phyloP scores from a whole-genome alignment of 257 asterid genomes.

The Solanum gandarillasii region DNA sequence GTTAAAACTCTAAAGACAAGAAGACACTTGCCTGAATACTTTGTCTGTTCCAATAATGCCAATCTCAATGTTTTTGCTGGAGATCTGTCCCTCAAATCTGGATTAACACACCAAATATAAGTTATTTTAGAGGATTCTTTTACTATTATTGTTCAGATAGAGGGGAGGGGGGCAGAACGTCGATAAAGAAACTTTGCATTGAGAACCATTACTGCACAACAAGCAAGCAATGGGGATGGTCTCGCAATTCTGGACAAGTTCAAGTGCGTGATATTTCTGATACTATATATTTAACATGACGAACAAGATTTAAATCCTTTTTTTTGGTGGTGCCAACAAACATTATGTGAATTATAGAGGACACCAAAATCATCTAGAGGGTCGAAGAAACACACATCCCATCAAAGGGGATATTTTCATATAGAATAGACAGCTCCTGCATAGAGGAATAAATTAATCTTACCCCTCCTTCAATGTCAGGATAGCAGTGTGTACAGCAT shows the following conservation, averaged over 20 bases:
- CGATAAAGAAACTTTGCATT: not conserved
- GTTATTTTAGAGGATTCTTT: not conserved
- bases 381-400: not conserved
- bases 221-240: not conserved
- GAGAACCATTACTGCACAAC: not conserved
- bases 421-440: not conserved
- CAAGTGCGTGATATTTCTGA: not conserved
- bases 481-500: slow-evolving; percentile 98
- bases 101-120: not conserved
- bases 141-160: not conserved
- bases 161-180: not conserved
- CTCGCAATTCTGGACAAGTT: not conserved
- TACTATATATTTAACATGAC: not conserved
- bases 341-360: not conserved
- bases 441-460: slow-evolving; percentile 2
- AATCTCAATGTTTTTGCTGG: slow-evolving; percentile 93
- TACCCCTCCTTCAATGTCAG: slow-evolving; percentile 98
- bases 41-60: slow-evolving; percentile 88
- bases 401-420: not conserved
- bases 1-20: not conserved
- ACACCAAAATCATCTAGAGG: not conserved
- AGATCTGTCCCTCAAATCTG: slow-evolving; percentile 98
- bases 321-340: not conserved
- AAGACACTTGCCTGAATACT: slow-evolving; percentile 44
- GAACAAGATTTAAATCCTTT: not conserved